Base-by-base conservation (phyloP, 2,329 filamentous ascomycete genomes). In the Diplocarpon rosae region DNA sequence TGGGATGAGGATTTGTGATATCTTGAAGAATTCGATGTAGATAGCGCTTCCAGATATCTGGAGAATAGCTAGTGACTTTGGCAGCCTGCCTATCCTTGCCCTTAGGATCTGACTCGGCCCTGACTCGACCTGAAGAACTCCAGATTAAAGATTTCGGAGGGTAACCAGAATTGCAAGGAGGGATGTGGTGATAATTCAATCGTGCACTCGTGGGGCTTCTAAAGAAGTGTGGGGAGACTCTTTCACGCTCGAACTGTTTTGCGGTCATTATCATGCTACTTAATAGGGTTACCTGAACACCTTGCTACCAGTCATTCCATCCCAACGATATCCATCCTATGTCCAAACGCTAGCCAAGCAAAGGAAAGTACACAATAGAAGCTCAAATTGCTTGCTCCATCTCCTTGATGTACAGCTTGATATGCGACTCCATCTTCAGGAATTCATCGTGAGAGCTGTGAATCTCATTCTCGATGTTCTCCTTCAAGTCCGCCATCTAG, bases 381-480 rank as follows among this genome's bases (percentile, higher is more conserved):
- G 48, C 51, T 42, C 12, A 38, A 27, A 92, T 77, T 45, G 81
- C 83, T 66, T 95, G 89, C 66, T 96, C 92, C 89, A 98, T 95
- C 72, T 98, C 92, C 4, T 85, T 94, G 60, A 98, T 94, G 69
- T 98, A 98, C 51, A 96, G 72, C 66, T 89, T 90, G 64, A 98
- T 93, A 62, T 98, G 92, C 31, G 87, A 83, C 65, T 96, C 90
- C 78, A 98, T 83, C 77, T 95, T 95, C 62, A 94, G 75, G 65
- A 95, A 98, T 69, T 96, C 87, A 54, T 94, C 89, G 57, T 94
- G 80, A 1, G 92, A 88, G 45, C 77, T 78, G 61, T 92, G 85
- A 8, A 96, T 83, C 65, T 98, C 92, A 50, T 83, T 89, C 62
- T 96, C 90, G 51, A 98, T 95, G 58, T 92, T 93, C 63, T 96